phyloP scores from a whole-genome alignment of 768 basidiomycete species.

The Neoboletus brunneissimus region DNA sequence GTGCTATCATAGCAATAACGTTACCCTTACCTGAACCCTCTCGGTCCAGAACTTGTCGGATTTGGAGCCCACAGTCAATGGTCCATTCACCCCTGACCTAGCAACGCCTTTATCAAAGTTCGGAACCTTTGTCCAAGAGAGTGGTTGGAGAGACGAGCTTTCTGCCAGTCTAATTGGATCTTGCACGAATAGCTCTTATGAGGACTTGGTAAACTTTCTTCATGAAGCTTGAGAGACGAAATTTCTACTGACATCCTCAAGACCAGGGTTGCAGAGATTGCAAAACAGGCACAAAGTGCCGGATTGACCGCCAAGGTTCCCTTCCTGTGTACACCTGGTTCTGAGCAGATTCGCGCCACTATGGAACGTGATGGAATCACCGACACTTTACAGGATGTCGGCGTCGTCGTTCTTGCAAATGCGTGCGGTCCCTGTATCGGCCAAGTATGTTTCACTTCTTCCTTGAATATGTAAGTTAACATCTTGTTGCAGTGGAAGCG shows the following conservation, averaged over 20 bases:
- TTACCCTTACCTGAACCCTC: neutral
- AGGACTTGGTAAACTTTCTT: conserved; percentile 69
- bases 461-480: conserved; percentile 3
- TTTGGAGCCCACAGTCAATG: conserved; percentile 90
- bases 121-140: conserved; percentile 69
- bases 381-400: conserved; percentile 75
- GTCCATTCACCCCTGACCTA: conserved; percentile 96
- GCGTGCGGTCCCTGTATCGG: conserved; percentile 99
- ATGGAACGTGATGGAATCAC: conserved; percentile 94
- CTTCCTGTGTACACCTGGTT: conserved; percentile 86
- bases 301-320: conserved; percentile 83
- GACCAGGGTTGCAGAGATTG: conserved; percentile 91
- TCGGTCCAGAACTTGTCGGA: conserved; percentile 72
- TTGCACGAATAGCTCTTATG: conserved; percentile 99
- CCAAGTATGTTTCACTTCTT: conserved; percentile 50
- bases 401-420: conserved; percentile 94
- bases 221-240: neutral
- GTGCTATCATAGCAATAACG: conserved; percentile 23
- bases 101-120: conserved; percentile 93
- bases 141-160: conserved; percentile 92
- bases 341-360: conserved; percentile 95
- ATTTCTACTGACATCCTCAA: conserved; percentile 29
- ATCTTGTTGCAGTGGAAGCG: conserved; percentile 76
- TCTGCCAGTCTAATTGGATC: conserved; percentile 93
- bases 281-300: conserved; percentile 80